Base-by-base conservation (phyloP, 2,329 filamentous ascomycete species). In the Exophiala mesophila region DNA sequence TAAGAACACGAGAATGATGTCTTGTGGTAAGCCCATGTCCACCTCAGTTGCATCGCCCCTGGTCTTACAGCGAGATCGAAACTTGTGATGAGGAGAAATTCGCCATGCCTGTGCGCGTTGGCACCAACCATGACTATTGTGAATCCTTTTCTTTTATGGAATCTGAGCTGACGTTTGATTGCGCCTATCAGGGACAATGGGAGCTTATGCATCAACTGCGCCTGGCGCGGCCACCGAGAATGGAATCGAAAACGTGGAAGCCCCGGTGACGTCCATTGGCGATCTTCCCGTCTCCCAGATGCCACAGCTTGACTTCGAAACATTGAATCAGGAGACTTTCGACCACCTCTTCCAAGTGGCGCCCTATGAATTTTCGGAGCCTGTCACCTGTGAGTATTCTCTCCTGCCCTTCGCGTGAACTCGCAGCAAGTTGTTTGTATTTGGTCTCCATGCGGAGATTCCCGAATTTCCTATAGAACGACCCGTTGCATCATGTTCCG, bases 1-100 rank as follows among this genome's bases (percentile, higher is more conserved):
- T 31, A 44, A 43, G 24, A 24, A 50, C 13, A 47, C 47, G 12
- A 19, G 45, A 16, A 33, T 34, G 10, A 32, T 31, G 16, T 34
- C 43, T 20, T 23, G 34, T 29, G 29, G 43, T 42, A 18, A 10
- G 36, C 40, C 15, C 10, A 28, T 28, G n/a, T 28, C 24, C 24
- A 8, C 8, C 8, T 28, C 13, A 8, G n/a, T 5, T 19, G n/a
- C 8, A 12, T 23, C 13, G 9, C 10, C 16, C 3, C 9, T 29
- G 10, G n/a, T 7, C n/a, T 32, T 23, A 4, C 19, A 24, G n/a
- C 6, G 18, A 32, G 12, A 29, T 9, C 15, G 3, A 19, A 23
- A 5, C 20, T 17, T 12, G 18, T 23, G 17, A 21, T 6, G 20
- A 13, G 5, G 12, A 34, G n/a, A 34, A 28, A 8, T 8, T 8